phyloP scores from a whole-genome alignment of 768 basidiomycete genomes.

The Naganishia antarctica region DNA sequence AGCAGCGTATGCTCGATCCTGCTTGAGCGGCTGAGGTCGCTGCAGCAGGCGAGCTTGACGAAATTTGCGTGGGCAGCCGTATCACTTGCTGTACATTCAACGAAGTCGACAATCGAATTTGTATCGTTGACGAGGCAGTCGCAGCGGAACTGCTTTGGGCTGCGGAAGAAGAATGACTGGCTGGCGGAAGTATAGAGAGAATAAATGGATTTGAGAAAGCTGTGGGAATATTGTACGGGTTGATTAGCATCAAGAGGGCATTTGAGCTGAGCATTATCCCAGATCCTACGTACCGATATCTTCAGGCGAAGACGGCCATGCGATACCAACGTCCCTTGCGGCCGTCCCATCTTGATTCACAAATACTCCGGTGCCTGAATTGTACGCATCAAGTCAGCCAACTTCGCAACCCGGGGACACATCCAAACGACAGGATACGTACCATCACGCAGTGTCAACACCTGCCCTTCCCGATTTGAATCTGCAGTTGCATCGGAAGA shows the following conservation, averaged over 20 bases:
- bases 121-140: constrained; percentile 28
- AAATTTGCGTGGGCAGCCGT: constrained; percentile 22
- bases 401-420: too few relatives aligned
- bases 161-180: constrained; percentile 17
- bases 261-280: neutral
- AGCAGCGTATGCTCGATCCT: constrained; percentile 55
- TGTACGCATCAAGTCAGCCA: constrained; percentile 5
- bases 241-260: neutral
- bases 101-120: constrained; percentile 40
- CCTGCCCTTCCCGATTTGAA: constrained; percentile 34
- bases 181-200: constrained; percentile 35
- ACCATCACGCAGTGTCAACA: constrained; percentile 42
- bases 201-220: constrained; percentile 44
- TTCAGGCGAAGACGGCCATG: constrained; percentile 43
- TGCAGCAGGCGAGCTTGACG: constrained; percentile 40
- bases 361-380: constrained; percentile 30
- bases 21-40: constrained; percentile 33
- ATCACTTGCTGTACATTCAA: constrained; percentile 33
- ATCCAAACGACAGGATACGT: too few relatives aligned
- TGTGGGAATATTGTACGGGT: constrained; percentile 14
- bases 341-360: constrained; percentile 40
- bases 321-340: constrained; percentile 34
- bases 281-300: constrained; percentile 28
- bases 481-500: neutral
- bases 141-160: neutral